Evolutionary conservation across 2,329 filamentous ascomycete species (phyloP).

Genomic region (Mycosphaerella sp.): DNA sequence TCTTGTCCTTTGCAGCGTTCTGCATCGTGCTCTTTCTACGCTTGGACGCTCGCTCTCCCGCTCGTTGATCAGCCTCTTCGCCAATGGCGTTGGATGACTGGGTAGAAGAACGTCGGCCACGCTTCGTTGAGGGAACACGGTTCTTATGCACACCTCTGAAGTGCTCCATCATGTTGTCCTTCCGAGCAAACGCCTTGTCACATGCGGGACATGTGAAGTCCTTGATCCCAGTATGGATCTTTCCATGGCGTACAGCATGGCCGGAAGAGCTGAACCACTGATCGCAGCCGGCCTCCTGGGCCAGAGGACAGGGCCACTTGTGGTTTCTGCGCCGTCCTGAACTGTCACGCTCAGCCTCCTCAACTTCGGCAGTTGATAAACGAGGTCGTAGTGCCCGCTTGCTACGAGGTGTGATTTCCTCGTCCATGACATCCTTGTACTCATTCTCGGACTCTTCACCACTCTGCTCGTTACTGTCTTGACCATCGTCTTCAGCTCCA

Average conservation of each 20-base stretch:
- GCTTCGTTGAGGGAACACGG: conserved; percentile 7
- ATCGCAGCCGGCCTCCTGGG: conserved; percentile 10
- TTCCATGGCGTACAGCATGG: conserved; percentile 10
- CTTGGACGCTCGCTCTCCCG: conserved; percentile 8
- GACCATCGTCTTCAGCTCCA: neutral
- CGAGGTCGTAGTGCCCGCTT: conserved; percentile 6
- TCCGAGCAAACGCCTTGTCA: conserved; percentile 11
- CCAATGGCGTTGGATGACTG: conserved; percentile 7
- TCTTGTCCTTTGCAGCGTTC: neutral
- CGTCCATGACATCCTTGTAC: neutral
- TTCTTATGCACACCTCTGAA: conserved; percentile 11
- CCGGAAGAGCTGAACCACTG: conserved; percentile 10
- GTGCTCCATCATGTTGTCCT: conserved; percentile 16
- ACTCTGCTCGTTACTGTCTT: neutral
- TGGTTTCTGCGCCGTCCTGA: neutral
- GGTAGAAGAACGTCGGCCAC: neutral
- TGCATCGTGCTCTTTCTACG: conserved; percentile 2
- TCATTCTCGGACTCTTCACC: neutral
- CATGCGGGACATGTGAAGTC: conserved; percentile 10
- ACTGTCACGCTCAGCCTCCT: neutral
- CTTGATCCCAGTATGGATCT: conserved; percentile 11
- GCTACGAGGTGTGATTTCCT: neutral
- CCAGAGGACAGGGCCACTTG: conserved; percentile 12
- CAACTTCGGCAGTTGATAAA: conserved; percentile 1
- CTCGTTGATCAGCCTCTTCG: conserved; percentile 11